Base-by-base conservation (phyloP, 108 stramenopile genomes). In the Skeletonema potamos region DNA sequence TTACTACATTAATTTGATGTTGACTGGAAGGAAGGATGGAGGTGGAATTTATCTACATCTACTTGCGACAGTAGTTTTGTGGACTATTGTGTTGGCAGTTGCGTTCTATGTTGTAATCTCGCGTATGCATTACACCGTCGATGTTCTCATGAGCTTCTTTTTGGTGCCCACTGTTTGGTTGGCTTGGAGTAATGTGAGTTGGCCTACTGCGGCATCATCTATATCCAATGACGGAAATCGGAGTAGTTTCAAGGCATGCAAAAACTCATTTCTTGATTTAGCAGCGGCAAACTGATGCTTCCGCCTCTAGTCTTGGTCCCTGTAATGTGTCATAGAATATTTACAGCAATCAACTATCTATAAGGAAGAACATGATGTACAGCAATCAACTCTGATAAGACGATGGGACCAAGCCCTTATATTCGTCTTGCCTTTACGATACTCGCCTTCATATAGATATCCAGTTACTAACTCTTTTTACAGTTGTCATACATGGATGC, bases 71-170 rank as follows among this genome's bases (percentile, higher is more conserved):
- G 3, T 59, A 18, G 18, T 11, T 32, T 57, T 66, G 20, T 66
- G 65, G 65, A 57, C 20, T 26, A 24, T 20, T 22, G 57, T 29
- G 6, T 3, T 66, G 0, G 29, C 58, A 17, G 20, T 66, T 20
- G 27, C 17, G 17, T 66, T 66, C 29, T 66, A 66, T 29, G 22
- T 66, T 24, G 20, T 66, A 12, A 46, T 66, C 29, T 22, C 57
- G 12, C 57, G 65, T 17, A 32, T 66, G 65, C 65, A 66, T 59
- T 66, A 66, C 20, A 59, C 65, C 6, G 65, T 66, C 43, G 65
- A 66, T 66, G 65, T 66, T 20, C 27, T 66, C 4, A 22, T 66
- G 57, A 60, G 58, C 26, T 66, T 58, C 58, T 59, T 66, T 27
- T 58, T 66, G 57, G 65, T 66, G 9, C 56, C 57, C 6, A 58